Conservation (phyloP, 2,329 filamentous ascomycete species). For the Alternaria gansuensis region DNA sequence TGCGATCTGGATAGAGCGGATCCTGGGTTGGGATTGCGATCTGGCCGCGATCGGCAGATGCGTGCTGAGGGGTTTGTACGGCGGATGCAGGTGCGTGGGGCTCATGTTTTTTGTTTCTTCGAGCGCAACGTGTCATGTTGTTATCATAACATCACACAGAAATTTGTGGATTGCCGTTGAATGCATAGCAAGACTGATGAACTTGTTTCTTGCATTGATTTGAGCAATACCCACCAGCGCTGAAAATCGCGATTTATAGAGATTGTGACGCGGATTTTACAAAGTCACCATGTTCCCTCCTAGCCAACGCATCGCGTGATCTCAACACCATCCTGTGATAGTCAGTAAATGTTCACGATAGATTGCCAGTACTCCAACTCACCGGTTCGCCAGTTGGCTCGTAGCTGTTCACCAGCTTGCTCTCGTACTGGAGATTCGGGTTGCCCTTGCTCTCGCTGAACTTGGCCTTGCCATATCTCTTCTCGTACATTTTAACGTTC, state of each 20-base stretch:
- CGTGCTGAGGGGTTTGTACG: constrained; percentile 10
- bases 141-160: constrained; percentile 8
- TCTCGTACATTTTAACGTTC: constrained; percentile 60
- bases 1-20: constrained; percentile 9
- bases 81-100: constrained; percentile 10
- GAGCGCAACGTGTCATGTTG: not conserved
- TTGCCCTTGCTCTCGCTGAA: constrained; percentile 62
- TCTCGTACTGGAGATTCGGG: constrained; percentile 72
- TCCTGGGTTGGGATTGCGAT: constrained; percentile 6
- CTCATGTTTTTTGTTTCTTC: constrained; percentile 16
- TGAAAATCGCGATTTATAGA: constrained; percentile 1
- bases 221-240: constrained; percentile 3
- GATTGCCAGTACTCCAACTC: constrained; percentile 45
- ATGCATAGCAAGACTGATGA: not conserved
- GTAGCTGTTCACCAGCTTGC: constrained; percentile 69
- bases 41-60: constrained; percentile 16
- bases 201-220: constrained; percentile 7
- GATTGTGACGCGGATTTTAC: not conserved
- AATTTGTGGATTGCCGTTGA: not conserved
- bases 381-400: constrained; percentile 73
- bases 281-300: constrained; percentile 12
- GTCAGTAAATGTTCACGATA: constrained; percentile 10
- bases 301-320: constrained; percentile 64
- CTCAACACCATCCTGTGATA: constrained; percentile 69
- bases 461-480: constrained; percentile 58